Base-by-base conservation (phyloP, 2,329 filamentous ascomycete species). In the Chalara sp. region DNA sequence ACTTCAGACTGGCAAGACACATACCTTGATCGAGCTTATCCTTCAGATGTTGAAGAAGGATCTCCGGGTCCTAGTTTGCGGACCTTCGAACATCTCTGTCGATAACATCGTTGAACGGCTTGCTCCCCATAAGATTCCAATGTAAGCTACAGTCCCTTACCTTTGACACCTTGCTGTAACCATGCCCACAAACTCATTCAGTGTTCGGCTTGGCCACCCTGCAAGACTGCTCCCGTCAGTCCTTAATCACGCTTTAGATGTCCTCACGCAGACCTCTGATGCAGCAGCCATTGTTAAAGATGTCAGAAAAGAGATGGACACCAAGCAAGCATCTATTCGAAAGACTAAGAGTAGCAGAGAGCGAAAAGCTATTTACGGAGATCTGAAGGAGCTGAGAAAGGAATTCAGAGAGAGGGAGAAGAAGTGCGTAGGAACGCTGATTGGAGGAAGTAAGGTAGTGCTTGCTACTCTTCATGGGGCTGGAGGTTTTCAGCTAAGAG, bases 31-130 rank as follows among this genome's bases (percentile, higher is more conserved):
- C 53, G 93, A 99, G 68, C 76, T 99, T 10, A 95, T 99, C 54
- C 75, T 95, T n/a, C 93, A 99, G 64, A 73, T 97, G 59, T 74
- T 95, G 49, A 84, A 84, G 63, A 80, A 81, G 29, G 79, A 83
- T 12, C 77, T 84, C 49, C 81, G 90, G 1, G 75, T 97, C 8
- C 76, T 97, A 1, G 92, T 97, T n/a, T 97, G 93, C 62, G 93
- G 92, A 0, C 93, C 93, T 0, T 96, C 89, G 32, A 99, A 99
- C 66, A 91, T 99, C 60, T 93, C 89, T 0, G 93, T 99, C 1
- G 93, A 99, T 76, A 99, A 99, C 64, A 95, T 99, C 52, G 91
- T 96, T 6, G 93, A 99, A 69, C 83, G 93, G 6, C 78, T 97
- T 1, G 82, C 90, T 2, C 83, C 87, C 0, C 87, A 91, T 67